Evolutionary conservation across 345 rosid genomes (phyloP).

Genomic region (Geranium brycei): DNA sequence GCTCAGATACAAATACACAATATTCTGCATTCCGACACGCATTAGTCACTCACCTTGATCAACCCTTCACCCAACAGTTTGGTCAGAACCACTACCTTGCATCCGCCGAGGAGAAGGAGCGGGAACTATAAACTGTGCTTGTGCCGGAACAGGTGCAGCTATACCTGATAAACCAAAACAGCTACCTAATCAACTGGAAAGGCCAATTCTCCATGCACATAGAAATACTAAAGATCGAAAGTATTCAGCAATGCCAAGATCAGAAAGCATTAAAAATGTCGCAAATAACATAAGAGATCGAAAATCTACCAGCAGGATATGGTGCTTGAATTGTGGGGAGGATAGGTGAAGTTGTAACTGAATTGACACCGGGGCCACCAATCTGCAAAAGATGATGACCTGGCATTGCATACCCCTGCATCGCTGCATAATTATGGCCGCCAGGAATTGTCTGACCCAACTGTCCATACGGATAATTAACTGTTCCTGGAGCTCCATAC

Average conservation of each 20-base stretch:
- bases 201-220: not conserved
- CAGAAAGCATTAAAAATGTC: not conserved
- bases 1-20: not conserved
- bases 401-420: conserved; percentile 63
- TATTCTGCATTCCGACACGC: not conserved
- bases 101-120: conserved; percentile 55
- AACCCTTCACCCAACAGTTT: conserved; percentile 63
- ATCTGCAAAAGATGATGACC: conserved; percentile 60
- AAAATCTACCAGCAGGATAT: conserved; percentile 42
- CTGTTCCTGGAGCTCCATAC: conserved; percentile 45
- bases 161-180: conserved; percentile 23
- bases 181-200: not conserved
- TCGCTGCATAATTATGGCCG: conserved; percentile 21
- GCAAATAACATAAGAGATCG: not conserved
- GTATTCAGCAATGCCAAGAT: not conserved
- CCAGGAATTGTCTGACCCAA: conserved; percentile 52
- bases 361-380: conserved; percentile 35
- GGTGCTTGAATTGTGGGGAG: conserved; percentile 56
- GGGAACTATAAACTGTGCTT: conserved; percentile 55
- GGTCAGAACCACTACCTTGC: conserved; percentile 81
- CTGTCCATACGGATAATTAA: conserved; percentile 57
- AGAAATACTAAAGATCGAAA: no score
- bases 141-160: conserved; percentile 42
- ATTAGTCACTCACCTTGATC: conserved; percentile 30
- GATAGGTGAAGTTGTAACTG: conserved; percentile 42